These are phyloP conservation scores for Pseudogymnoascus sp. DNA, from an alignment of 2,329 filamentous ascomycete genomes.

Conservation along the genomic window DNA sequence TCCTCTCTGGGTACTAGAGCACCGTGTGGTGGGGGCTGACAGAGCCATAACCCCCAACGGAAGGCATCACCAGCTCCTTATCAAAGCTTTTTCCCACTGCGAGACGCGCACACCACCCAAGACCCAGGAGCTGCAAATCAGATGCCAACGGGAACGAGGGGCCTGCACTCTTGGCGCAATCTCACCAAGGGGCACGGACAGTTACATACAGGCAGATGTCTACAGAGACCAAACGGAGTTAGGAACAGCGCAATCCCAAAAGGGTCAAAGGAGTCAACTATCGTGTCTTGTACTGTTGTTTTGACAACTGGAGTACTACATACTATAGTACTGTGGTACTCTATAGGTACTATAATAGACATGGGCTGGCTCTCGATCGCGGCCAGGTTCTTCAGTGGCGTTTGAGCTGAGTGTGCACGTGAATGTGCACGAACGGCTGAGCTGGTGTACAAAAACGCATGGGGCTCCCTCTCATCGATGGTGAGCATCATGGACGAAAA, in stretches of 20 bases:
- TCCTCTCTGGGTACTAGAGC: neutral
- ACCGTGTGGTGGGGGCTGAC: neutral
- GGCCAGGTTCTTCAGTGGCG: slow-evolving; percentile 7
- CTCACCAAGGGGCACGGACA: slow-evolving; percentile 8
- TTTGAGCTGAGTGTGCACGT: neutral
- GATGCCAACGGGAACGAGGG: slow-evolving; percentile 3
- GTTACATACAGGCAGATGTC: slow-evolving; percentile 9
- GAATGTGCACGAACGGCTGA: neutral
- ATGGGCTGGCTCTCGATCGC: neutral
- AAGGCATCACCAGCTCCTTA: neutral
- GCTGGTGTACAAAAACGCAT: neutral
- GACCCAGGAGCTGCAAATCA: slow-evolving; percentile 5
- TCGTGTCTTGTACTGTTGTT: neutral
- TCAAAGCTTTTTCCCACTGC: neutral
- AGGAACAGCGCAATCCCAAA: neutral
- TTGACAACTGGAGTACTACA: neutral
- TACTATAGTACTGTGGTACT: neutral
- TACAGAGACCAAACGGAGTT: neutral
- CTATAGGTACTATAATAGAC: neutral
- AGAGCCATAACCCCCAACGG: neutral
- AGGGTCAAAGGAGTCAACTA: slow-evolving; percentile 4
- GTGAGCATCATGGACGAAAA: neutral
- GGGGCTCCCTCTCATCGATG: neutral
- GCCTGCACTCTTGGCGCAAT: slow-evolving; percentile 7
- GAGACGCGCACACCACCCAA: neutral